Evolutionary conservation across 306 rosid species (phyloP), one percentile per base, ranked within the genome.

Genomic region (Pterocarpus macrocarpus): DNA sequence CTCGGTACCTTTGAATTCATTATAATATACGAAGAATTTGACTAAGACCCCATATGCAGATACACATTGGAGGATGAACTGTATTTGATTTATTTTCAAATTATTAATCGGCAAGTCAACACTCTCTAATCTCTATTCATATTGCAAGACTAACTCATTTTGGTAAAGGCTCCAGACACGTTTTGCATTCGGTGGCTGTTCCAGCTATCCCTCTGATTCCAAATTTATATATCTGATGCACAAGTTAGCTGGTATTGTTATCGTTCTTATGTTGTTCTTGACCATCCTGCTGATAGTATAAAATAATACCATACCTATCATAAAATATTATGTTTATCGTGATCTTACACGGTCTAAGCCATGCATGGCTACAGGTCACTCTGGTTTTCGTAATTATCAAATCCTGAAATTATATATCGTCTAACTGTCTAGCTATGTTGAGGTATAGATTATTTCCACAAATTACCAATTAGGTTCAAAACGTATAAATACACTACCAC

Each of bases 141-240:
- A 13, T 45, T 41, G 80, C 58, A 73, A 57, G 66, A 73, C 3
- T 17, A 17, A 14, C 45, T 69, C 43, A 13, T 70, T 49, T 71
- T 47, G 56, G 16, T 28, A 8, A 70, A 44, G 63, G 45, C 71
- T 36, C 56, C 47, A 69, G 69, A 50, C 77, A 80, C 82, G 83
- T 72, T 4, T 28, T 41, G 33, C 13, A 52, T 70, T 71, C 39
- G 73, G 59, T 71, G 85, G 55, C 28, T 2, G 50, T n/a, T 79
- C 52, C 69, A 16, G 16, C 55, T 12, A 34, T 49, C 56, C 6
- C 7, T 28, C 79, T 64, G 1, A 32, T 64, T 78, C 12, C 0
- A n/a, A 56, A 4, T 53, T 67, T 55, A 8, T 55, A 8, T 56
- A 55, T 4, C 13, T 3, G 2, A 36, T 36, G 16, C 38, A 47